Conservation (phyloP, 257 asterid species). For the Leptodermis oblonga region DNA sequence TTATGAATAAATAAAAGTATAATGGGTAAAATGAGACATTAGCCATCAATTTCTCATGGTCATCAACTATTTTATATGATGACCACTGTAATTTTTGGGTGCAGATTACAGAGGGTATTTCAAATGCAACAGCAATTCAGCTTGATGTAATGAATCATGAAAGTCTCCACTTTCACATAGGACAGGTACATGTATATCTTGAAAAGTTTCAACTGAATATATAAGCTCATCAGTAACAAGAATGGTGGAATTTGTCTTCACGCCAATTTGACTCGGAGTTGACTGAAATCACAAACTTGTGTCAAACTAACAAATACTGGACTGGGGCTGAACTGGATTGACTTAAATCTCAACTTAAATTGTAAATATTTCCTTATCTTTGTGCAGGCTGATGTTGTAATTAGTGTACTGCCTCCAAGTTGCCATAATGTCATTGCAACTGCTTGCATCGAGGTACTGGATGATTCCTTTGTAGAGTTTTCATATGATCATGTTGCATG, state of each 20-base stretch:
- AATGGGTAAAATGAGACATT: not conserved
- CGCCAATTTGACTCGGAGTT: too few relatives aligned
- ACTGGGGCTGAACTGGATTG: not conserved
- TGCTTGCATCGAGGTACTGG: constrained; percentile 78
- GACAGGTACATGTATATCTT: constrained; percentile 66
- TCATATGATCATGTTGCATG: not conserved
- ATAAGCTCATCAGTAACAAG: too few relatives aligned
- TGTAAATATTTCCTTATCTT: constrained; percentile 12
- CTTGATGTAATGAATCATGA: constrained; percentile 60
- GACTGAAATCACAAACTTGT: too few relatives aligned
- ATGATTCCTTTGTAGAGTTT: constrained; percentile 3
- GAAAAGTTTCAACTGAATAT: too few relatives aligned
- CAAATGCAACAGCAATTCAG: constrained; percentile 74
- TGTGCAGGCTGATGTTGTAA: constrained; percentile 84
- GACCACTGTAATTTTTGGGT: too few relatives aligned
- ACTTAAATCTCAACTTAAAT: too few relatives aligned
- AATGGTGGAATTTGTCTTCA: too few relatives aligned
- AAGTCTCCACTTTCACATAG: constrained; percentile 42
- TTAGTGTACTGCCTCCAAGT: constrained; percentile 91
- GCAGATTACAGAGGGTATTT: constrained; percentile 71
- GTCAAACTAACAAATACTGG: not conserved
- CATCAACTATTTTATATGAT: not conserved
- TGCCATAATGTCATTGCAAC: constrained; percentile 70
- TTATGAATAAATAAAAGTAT: not conserved
- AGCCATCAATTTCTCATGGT: not conserved